A percentile compares a stretch with the other conserved stretches of the same genome.
Conservation (phyloP, 768 basidiomycete genomes). For the Strobilomyces echinocephalus region DNA sequence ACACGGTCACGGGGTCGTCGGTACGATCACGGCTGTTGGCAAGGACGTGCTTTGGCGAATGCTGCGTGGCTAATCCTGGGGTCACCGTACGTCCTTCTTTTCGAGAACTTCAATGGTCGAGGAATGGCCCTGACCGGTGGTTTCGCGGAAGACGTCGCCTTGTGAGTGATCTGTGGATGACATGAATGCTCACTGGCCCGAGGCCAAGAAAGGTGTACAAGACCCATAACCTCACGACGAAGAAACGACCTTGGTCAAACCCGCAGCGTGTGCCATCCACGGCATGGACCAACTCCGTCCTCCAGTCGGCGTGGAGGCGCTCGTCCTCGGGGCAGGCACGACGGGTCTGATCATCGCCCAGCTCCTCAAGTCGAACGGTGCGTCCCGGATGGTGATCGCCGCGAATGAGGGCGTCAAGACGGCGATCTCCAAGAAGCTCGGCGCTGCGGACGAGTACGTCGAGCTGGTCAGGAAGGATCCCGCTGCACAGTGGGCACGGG, state of each 20-base stretch:
- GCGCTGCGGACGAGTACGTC: slow-evolving; percentile 76
- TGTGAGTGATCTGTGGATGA: slow-evolving; percentile 42
- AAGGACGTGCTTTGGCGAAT: slow-evolving; percentile 81
- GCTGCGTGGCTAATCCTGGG: slow-evolving; percentile 76
- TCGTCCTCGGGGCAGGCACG: slow-evolving; percentile 81
- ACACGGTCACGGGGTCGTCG: slow-evolving; percentile 69
- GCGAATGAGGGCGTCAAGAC: slow-evolving; percentile 87
- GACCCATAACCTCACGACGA: slow-evolving; percentile 80
- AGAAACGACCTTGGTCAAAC: slow-evolving; percentile 80
- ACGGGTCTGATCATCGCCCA: slow-evolving; percentile 84
- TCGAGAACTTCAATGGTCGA: slow-evolving; percentile 70
- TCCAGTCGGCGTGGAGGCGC: slow-evolving; percentile 73
- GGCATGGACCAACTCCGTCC: slow-evolving; percentile 80
- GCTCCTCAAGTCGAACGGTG: slow-evolving; percentile 80
- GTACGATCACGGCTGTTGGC: slow-evolving; percentile 63
- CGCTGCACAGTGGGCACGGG: slow-evolving; percentile 65
- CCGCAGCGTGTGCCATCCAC: slow-evolving; percentile 83
- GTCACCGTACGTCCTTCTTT: slow-evolving; percentile 44
- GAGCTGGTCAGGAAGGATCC: slow-evolving; percentile 73
- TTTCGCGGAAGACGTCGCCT: slow-evolving; percentile 71
- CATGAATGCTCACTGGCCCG: neutral
- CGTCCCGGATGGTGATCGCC: slow-evolving; percentile 70
- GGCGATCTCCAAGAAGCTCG: slow-evolving; percentile 69
- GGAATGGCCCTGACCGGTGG: slow-evolving; percentile 78
- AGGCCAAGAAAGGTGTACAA: slow-evolving; percentile 86